Evolutionary conservation across 768 basidiomycete genomes (phyloP).

Genomic region (Naganishia vaughanmartiniae): DNA sequence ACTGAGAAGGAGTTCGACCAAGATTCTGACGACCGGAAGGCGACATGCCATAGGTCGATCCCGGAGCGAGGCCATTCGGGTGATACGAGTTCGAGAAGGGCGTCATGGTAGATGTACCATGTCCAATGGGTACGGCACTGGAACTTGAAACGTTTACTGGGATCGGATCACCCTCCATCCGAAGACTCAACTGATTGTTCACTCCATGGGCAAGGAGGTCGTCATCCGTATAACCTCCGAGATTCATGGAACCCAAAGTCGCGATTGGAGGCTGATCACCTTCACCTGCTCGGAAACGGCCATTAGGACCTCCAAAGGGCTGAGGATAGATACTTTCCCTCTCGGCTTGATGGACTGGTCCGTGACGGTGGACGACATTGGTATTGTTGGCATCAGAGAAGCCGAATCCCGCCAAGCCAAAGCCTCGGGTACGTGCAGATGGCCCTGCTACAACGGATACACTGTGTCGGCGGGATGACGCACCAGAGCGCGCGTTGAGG

Average conservation of each 20-base stretch:
- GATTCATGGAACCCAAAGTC: slow-evolving; percentile 33
- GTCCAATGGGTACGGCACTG: slow-evolving; percentile 1
- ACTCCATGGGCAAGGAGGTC: slow-evolving; percentile 42
- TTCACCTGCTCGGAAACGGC: slow-evolving; percentile 7
- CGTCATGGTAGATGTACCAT: neutral
- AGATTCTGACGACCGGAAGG: neutral
- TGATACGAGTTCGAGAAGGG: neutral
- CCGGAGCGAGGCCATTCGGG: neutral
- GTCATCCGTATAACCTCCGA: slow-evolving; percentile 38
- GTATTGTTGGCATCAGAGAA: slow-evolving; percentile 29
- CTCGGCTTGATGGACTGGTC: slow-evolving; percentile 10
- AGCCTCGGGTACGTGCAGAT: slow-evolving; percentile 41
- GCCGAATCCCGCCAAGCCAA: slow-evolving; percentile 38
- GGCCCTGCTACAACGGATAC: slow-evolving; percentile 49
- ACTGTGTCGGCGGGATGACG: slow-evolving; percentile 44
- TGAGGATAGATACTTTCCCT: slow-evolving; percentile 16
- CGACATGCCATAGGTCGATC: neutral
- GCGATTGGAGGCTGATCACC: slow-evolving; percentile 27
- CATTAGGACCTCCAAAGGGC: slow-evolving; percentile 13
- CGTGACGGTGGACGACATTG: slow-evolving; percentile 14
- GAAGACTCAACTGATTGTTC: slow-evolving; percentile 40
- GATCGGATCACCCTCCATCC: neutral
- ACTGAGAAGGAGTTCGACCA: neutral
- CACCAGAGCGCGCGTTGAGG: slow-evolving; percentile 35
- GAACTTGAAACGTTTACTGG: neutral